Conservation (phyloP, 2,329 filamentous ascomycete genomes). For the Aphanoascus verrucosus region DNA sequence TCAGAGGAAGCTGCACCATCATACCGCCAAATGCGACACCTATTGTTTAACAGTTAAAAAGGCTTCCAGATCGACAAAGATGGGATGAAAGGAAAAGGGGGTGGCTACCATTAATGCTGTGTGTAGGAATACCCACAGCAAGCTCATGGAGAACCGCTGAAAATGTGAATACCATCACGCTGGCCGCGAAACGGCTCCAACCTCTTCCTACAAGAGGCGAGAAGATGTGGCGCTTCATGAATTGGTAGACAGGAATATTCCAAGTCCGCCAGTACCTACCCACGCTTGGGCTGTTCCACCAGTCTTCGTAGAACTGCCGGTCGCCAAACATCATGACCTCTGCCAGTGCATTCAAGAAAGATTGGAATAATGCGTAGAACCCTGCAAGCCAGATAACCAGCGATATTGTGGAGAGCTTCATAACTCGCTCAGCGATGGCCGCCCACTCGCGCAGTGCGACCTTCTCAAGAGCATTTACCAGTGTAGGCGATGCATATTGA, state of each 20-base stretch:
- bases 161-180: constrained; percentile 72
- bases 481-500: constrained; percentile 83
- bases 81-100: background rate
- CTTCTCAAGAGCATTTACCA: constrained; percentile 81
- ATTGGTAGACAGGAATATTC: constrained; percentile 96
- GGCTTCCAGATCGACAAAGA: background rate
- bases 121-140: constrained; percentile 85
- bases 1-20: constrained; percentile 84
- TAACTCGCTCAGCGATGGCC: constrained; percentile 74
- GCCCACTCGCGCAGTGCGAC: constrained; percentile 69
- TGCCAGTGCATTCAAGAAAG: constrained; percentile 77
- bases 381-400: constrained; percentile 94
- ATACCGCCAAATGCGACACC: constrained; percentile 91
- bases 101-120: constrained; percentile 70
- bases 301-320: constrained; percentile 89
- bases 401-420: constrained; percentile 93
- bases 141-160: constrained; percentile 86
- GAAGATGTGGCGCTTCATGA: constrained; percentile 92
- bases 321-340: constrained; percentile 87
- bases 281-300: constrained; percentile 89
- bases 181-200: constrained; percentile 59
- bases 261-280: constrained; percentile 89
- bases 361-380: constrained; percentile 95
- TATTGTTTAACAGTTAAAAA: constrained; percentile 25
- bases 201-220: constrained; percentile 77